phyloP scores from a whole-genome alignment of 495 filamentous ascomycete genomes.

The Bryoglossum gracile region DNA sequence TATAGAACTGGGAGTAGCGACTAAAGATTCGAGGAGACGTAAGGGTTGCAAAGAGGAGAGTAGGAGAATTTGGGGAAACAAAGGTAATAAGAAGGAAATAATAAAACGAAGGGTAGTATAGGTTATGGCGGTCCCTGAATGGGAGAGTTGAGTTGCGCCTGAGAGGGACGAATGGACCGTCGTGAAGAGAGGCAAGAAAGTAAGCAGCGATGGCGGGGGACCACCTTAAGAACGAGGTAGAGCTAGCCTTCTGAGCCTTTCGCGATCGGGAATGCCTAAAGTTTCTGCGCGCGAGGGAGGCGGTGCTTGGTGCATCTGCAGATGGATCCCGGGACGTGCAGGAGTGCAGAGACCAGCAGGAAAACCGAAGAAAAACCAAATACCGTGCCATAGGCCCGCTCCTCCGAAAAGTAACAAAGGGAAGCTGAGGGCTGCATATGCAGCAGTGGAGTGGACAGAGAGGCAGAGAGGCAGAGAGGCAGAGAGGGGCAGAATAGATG shows the following conservation, averaged over 20 bases:
- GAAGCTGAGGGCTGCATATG: conserved; percentile 3
- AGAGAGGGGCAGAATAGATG: neutral
- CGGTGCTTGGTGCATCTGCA: no score
- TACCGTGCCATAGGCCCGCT: conserved; percentile 2
- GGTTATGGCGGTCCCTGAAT: conserved; percentile 50
- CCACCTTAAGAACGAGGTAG: neutral
- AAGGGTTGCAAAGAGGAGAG: conserved; percentile 24
- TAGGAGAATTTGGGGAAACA: conserved; percentile 24
- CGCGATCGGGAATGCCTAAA: neutral
- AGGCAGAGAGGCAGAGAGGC: neutral
- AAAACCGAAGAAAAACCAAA: conserved; percentile 1
- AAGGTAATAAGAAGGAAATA: conserved; percentile 25
- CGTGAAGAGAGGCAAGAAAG: conserved; percentile 31
- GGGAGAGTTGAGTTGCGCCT: conserved; percentile 53
- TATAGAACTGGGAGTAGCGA: conserved; percentile 21
- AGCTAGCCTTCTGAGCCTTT: neutral
- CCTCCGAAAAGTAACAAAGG: neutral
- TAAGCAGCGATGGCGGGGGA: neutral
- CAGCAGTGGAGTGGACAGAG: neutral
- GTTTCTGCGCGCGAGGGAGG: neutral
- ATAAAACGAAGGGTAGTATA: conserved; percentile 38
- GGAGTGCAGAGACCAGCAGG: neutral
- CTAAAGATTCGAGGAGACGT: conserved; percentile 14
- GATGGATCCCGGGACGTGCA: neutral
- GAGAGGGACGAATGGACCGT: conserved; percentile 31